Evolutionary conservation across 768 basidiomycete species (phyloP).

Genomic region (Xanthoconium purpureum): DNA sequence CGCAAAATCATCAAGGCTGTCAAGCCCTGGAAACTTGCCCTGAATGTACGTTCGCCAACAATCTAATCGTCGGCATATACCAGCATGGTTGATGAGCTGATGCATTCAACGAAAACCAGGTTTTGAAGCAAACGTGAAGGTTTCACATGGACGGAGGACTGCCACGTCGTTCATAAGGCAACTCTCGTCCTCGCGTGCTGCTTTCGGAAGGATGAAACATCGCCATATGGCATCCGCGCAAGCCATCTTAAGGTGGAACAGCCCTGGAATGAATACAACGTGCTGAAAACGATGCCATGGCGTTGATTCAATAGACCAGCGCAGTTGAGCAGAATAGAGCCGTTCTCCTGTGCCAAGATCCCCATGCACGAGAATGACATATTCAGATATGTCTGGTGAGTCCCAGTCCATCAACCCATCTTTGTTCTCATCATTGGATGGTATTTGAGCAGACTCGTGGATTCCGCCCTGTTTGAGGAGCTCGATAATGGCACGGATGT

Average conservation of each 20-base stretch:
- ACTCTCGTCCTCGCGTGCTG: slow-evolving; percentile 4
- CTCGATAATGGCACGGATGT: not conserved
- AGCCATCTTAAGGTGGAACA: slow-evolving; percentile 21
- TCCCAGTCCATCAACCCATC: no score
- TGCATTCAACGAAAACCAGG: slow-evolving; percentile 39
- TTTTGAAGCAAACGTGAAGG: slow-evolving; percentile 29
- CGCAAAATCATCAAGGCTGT: slow-evolving; percentile 15
- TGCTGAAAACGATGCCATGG: slow-evolving; percentile 30
- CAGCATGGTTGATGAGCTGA: slow-evolving; percentile 32
- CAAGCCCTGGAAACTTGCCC: no score
- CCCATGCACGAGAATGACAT: not conserved
- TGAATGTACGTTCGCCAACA: no score
- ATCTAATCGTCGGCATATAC: no score
- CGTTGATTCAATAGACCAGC: slow-evolving; percentile 6
- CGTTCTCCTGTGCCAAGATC: no score
- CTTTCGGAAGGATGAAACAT: not conserved
- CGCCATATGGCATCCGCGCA: slow-evolving; percentile 23
- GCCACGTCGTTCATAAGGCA: slow-evolving; percentile 22
- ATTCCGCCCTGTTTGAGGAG: not conserved
- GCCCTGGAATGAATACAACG: slow-evolving; percentile 33
- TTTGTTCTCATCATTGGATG: no score
- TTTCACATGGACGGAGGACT: slow-evolving; percentile 30
- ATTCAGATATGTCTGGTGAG: not conserved
- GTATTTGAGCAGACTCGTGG: no score
- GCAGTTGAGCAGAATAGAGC: no score